Evolutionary conservation across 1,284 basidiomycete genomes (phyloP).

Genomic region (Ganoderma resinaceum): DNA sequence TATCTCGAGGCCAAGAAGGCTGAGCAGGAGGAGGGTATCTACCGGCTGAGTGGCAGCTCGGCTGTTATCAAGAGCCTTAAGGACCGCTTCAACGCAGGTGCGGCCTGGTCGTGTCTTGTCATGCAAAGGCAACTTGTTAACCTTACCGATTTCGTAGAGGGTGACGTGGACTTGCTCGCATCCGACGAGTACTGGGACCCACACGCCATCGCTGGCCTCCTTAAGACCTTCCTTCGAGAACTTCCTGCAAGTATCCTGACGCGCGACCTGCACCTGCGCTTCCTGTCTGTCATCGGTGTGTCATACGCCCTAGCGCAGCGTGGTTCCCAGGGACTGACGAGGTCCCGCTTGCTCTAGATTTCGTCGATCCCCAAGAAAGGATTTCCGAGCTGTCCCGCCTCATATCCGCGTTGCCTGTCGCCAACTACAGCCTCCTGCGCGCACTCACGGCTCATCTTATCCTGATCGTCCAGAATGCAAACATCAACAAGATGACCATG

Average conservation of each 20-base stretch:
- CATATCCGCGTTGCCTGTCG: constrained; percentile 86
- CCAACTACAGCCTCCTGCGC: constrained; percentile 94
- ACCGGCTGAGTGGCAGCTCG: constrained; percentile 91
- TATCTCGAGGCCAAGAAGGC: constrained; percentile 92
- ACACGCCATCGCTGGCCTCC: constrained; percentile 91
- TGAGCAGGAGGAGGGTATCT: constrained; percentile 97
- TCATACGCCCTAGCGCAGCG: constrained; percentile 32
- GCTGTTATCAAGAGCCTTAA: constrained; percentile 94
- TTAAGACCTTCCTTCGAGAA: constrained; percentile 92
- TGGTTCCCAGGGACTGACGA: constrained; percentile 12
- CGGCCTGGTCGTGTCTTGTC: constrained; percentile 32
- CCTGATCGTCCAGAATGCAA: constrained; percentile 90
- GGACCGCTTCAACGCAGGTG: constrained; percentile 91
- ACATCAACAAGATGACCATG: constrained; percentile 98
- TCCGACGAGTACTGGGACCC: constrained; percentile 94
- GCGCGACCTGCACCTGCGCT: constrained; percentile 87
- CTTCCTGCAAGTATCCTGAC: constrained; percentile 91
- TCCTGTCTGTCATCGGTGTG: constrained; percentile 91
- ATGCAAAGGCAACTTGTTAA: constrained; percentile 20
- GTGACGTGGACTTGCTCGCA: constrained; percentile 87
- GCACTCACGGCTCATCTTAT: constrained; percentile 96
- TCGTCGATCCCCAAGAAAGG: constrained; percentile 87
- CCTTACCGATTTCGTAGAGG: constrained; percentile 60
- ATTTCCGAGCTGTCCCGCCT: constrained; percentile 88
- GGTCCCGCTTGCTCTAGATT: constrained; percentile 58